phyloP scores from a whole-genome alignment of 1,284 basidiomycete species.

The Thelephora terrestris region DNA sequence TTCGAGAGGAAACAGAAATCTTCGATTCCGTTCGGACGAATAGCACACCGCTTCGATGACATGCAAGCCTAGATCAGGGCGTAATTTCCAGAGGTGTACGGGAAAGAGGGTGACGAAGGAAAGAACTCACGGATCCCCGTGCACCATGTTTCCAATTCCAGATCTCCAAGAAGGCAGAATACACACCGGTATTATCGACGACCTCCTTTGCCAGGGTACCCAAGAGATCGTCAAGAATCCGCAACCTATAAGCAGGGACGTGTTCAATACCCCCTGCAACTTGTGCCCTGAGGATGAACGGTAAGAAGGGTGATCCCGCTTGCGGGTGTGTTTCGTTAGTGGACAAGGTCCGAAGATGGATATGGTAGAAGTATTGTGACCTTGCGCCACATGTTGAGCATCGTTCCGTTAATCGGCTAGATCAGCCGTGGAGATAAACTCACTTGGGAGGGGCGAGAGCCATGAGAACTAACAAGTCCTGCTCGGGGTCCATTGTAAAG shows the following conservation, averaged over 20 bases:
- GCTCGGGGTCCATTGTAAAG: conserved; percentile 43
- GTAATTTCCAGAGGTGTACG: not conserved
- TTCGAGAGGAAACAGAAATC: conserved; percentile 40
- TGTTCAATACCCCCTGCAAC: conserved; percentile 25
- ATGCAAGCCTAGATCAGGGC: conserved; percentile 23
- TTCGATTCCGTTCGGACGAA: conserved; percentile 30
- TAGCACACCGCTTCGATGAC: conserved; percentile 10
- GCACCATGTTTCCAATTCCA: conserved; percentile 1
- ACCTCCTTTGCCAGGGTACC: conserved; percentile 38
- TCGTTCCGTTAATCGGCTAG: not conserved
- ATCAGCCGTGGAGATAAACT: conserved; percentile 13
- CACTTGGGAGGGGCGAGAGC: conserved; percentile 31
- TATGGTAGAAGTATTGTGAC: conserved; percentile 30
- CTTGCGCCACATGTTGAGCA: conserved; percentile 16
- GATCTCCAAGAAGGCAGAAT: conserved; percentile 17
- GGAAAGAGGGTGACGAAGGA: not conserved
- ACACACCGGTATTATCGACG: conserved; percentile 26
- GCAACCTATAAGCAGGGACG: conserved; percentile 37
- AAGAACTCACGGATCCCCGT: not conserved
- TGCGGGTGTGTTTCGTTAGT: conserved; percentile 37
- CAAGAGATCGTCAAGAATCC: conserved; percentile 13
- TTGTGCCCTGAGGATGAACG: conserved; percentile 22
- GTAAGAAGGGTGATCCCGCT: conserved; percentile 27
- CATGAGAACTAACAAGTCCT: conserved; percentile 40
- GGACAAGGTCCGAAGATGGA: conserved; percentile 38